Conservation (phyloP, 768 basidiomycete species). For the Mycena crocata region DNA sequence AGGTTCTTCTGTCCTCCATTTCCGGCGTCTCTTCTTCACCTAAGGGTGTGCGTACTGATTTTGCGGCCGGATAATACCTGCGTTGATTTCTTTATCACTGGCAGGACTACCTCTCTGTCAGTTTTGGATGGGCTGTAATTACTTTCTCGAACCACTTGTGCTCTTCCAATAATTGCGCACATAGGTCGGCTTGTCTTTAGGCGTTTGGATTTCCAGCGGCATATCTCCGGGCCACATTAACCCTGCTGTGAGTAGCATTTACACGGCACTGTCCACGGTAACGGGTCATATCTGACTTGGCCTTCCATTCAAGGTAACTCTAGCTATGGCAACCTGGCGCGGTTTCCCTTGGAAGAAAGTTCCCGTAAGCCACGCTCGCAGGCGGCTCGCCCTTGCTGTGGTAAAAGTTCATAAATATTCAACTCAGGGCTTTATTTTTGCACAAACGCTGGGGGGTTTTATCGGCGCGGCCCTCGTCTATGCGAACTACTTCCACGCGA, state of each 20-base stretch:
- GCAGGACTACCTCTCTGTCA: slow-evolving; percentile 47
- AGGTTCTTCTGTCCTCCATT: slow-evolving; percentile 48
- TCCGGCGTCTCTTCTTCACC: slow-evolving; percentile 45
- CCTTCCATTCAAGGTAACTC: slow-evolving; percentile 32
- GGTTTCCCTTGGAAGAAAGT: slow-evolving; percentile 71
- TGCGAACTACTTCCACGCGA: slow-evolving; percentile 70
- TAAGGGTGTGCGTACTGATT: slow-evolving; percentile 50
- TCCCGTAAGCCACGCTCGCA: slow-evolving; percentile 44
- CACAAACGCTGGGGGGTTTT: slow-evolving; percentile 65
- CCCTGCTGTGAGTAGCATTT: slow-evolving; percentile 30
- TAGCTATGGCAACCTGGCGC: slow-evolving; percentile 60
- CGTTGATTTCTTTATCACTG: background rate
- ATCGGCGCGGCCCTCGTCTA: slow-evolving; percentile 62
- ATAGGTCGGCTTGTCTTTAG: slow-evolving; percentile 37
- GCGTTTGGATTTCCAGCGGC: slow-evolving; percentile 52
- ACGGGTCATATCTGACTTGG: no score
- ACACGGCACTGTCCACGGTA: no score
- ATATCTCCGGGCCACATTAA: slow-evolving; percentile 50
- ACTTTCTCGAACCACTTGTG: background rate
- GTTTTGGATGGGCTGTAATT: slow-evolving; percentile 45
- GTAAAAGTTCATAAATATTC: no score
- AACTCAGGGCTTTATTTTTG: slow-evolving; percentile 54
- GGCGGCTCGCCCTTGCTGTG: no score
- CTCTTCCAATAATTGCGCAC: slow-evolving; percentile 42
- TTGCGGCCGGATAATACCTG: background rate